Evolutionary conservation across 164 flowering plant genomes (phyloP).

Genomic region (Vitis cinerea): DNA sequence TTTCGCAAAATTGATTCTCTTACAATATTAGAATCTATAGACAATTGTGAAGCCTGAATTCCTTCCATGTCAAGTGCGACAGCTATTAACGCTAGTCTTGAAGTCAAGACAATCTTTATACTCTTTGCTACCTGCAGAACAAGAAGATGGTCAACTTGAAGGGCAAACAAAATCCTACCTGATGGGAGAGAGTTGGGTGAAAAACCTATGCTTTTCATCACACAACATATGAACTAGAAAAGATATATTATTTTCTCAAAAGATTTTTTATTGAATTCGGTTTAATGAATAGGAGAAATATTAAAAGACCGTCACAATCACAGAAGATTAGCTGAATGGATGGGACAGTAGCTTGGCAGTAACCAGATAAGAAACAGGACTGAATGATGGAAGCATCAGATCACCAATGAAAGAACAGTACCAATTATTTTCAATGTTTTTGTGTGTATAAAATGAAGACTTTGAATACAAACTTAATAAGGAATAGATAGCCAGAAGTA

Average conservation of each 20-base stretch:
- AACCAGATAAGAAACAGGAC: background rate
- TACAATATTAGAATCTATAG: constrained; percentile 56
- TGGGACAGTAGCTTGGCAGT: background rate
- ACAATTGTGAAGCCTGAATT: constrained; percentile 54
- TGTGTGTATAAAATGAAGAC: background rate
- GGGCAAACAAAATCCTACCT: background rate
- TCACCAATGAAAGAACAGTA: background rate
- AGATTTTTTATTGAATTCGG: background rate
- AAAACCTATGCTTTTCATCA: background rate
- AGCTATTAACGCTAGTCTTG: constrained; percentile 53
- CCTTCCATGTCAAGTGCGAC: constrained; percentile 63
- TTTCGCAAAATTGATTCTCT: constrained; percentile 58
- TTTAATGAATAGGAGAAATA: background rate
- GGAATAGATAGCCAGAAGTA: background rate
- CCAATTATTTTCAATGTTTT: background rate
- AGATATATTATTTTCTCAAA: background rate
- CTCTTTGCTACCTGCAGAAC: constrained; percentile 73
- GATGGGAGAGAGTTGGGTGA: background rate
- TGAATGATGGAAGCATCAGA: background rate
- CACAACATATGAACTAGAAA: background rate
- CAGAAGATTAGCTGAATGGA: background rate
- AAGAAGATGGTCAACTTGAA: constrained; percentile 5
- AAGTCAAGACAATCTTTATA: constrained; percentile 51
- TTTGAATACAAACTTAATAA: background rate
- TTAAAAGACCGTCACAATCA: background rate